Evolutionary conservation across 2,329 filamentous ascomycete genomes (phyloP).

Genomic region (Tolypocladium album): DNA sequence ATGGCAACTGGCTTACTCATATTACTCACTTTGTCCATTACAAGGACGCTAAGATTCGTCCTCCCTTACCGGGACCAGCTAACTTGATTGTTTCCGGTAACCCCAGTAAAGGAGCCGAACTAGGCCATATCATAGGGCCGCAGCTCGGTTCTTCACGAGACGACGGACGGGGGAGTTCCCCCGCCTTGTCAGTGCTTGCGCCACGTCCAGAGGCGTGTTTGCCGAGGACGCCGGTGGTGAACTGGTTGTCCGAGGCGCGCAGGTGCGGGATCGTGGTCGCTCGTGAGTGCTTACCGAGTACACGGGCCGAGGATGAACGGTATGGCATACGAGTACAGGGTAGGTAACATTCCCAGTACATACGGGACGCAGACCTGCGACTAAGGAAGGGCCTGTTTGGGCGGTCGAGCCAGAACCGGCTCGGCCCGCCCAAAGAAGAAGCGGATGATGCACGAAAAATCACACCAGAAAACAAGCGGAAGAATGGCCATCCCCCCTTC

Average conservation of each 20-base stretch:
- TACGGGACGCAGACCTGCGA: too few relatives aligned
- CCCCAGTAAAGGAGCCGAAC: too few relatives aligned
- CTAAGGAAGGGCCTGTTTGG: not conserved
- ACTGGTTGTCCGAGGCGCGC: not conserved
- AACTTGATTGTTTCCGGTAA: too few relatives aligned
- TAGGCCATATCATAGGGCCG: too few relatives aligned
- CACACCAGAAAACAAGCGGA: not conserved
- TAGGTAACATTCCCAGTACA: too few relatives aligned
- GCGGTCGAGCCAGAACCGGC: not conserved
- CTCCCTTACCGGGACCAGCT: too few relatives aligned
- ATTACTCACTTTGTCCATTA: too few relatives aligned
- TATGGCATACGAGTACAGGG: too few relatives aligned
- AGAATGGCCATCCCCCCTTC: not conserved
- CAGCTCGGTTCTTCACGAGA: too few relatives aligned
- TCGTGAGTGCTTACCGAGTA: not conserved
- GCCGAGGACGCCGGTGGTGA: not conserved
- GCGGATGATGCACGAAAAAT: not conserved
- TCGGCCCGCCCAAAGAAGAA: too few relatives aligned
- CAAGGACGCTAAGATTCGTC: too few relatives aligned
- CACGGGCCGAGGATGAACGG: not conserved
- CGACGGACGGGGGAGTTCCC: not conserved
- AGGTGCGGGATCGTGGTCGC: not conserved
- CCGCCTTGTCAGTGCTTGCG: not conserved
- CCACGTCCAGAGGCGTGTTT: not conserved
- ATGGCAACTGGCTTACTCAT: too few relatives aligned